Evolutionary conservation across 2,329 filamentous ascomycete species (phyloP), one percentile per base, ranked within the genome.

Genomic region (Basipetospora chlamydospora): DNA sequence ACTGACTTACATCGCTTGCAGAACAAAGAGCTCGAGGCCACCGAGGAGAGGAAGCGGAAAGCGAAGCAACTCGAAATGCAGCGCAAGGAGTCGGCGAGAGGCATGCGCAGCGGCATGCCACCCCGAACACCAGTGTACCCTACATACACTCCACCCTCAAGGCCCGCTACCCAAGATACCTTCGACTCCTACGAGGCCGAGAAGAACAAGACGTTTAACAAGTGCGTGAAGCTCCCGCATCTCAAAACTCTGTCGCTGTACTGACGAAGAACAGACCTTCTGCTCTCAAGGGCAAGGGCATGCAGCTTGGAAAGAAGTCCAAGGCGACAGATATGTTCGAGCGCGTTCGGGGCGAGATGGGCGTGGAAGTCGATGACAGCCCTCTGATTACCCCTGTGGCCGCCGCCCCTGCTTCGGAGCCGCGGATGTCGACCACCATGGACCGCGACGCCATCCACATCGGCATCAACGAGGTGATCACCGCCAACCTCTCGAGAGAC

Each of bases 21-120:
- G 76, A 98, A 98, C 70, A 98, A 98, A 66, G 92, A 98, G 60
- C 69, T 98, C 47, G 90, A 98, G 60, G 92, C 90, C 8, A 94
- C 82, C 38, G 90, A 98, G 58, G 90, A 98, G 67, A 83, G 92
- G 53, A 98, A 98, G 69, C 75, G 88, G 50, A 95, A 95, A 63
- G 92, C 90, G 36, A 98, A 96, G 68, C 90, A 98, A 61, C 70
- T 98, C 51, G 92, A 98, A 61, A 82, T 98, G 74, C 90, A 98
- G 64, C 83, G 90, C 56, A 98, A 96, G 64, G 92, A 98, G 55
- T 79, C 88, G 50, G 82, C 84, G 44, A 77, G 88, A 47, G 28
- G 41, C 1, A 43, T 41, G 37, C 38, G 42, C 18, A 29, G 31
- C 3, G 37, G 39, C 13, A 35, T 40, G 51, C 11, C 39, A 12